Base-by-base conservation (phyloP, 2,329 filamentous ascomycete genomes). In the Nakataea oryzae region DNA sequence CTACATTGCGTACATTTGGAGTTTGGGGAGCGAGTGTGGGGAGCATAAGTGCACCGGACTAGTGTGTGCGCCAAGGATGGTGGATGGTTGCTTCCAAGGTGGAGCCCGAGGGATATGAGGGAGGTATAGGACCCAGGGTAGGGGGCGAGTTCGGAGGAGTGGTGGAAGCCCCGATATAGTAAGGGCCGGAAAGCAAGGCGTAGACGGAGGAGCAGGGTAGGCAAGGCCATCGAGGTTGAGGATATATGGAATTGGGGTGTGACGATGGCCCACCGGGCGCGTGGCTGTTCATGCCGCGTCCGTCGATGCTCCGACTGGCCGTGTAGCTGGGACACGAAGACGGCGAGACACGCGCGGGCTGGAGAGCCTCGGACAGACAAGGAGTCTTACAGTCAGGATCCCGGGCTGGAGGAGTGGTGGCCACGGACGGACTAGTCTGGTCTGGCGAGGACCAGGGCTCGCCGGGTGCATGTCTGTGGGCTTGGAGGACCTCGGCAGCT, bases 1-100 rank as follows among this genome's bases (percentile, higher is more conserved):
- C 66, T 72, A 72, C 71, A 72, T 69, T 65, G 66, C 65, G 67
- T 72, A 69, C 69, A 72, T 69, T 67, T 74, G 71, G 71, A 68
- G 69, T 57, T 62, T 65, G 63, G 65, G 62, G 64, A 66, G 57
- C 64, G 64, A 65, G 61, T n/a, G 41, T n/a, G 41, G 41, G 41
- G 41, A 50, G 21, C 21, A n/a, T 41, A 9, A 2, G 21, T 24
- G 41, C 41, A 50, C 41, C 41, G 41, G 41, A 50, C 41, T 50
- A 11, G 41, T 17, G 26, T 14, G 41, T 17, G 26, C 5, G 21
- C 27, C 27, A 56, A n/a, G 27, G n/a, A 50, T 60, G 50, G 59
- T 32, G 59, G 32, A 32, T 13, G 32, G 41, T 50, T 24, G 41
- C 41, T 50, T 50, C 21, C 41, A n/a, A 1, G 8, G 41, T 50